Evolutionary conservation across 805 yeast species (phyloP).

Genomic region (Candida patagonica): DNA sequence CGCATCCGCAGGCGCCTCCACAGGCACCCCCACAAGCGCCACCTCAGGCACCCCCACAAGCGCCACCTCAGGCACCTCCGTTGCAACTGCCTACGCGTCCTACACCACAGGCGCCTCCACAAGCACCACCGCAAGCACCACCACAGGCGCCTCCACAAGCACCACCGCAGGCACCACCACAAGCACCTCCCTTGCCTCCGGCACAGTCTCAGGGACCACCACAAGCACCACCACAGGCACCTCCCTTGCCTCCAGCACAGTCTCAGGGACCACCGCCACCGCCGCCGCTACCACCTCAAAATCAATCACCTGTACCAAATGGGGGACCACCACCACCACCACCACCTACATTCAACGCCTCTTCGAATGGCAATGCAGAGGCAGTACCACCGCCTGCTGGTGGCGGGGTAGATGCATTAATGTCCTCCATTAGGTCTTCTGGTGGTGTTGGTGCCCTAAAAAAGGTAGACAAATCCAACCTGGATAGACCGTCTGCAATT

Average conservation of each 20-base stretch:
- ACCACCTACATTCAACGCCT: constrained; percentile 26
- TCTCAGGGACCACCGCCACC: constrained; percentile 20
- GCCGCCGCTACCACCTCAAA: constrained; percentile 31
- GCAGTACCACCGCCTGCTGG: constrained; percentile 22
- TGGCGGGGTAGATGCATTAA: constrained; percentile 64
- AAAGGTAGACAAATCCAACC: constrained; percentile 73
- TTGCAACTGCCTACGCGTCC: constrained; percentile 18
- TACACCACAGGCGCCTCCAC: constrained; percentile 19
- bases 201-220: constrained; percentile 31
- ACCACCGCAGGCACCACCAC: constrained; percentile 24
- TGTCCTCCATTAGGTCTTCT: constrained; percentile 79
- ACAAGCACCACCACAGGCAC: constrained; percentile 9
- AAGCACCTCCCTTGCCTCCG: constrained; percentile 27
- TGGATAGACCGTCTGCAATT: constrained; percentile 69
- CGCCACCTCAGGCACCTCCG: constrained; percentile 27
- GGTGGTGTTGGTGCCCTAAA: constrained; percentile 61
- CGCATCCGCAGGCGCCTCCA: constrained; percentile 17
- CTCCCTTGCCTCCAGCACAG: constrained; percentile 21
- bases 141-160: constrained; percentile 11
- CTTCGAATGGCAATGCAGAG: constrained; percentile 35
- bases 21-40: constrained; percentile 21
- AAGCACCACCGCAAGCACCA: constrained; percentile 18
- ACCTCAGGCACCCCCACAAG: constrained; percentile 20
- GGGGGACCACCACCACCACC: constrained; percentile 23
- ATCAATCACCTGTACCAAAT: constrained; percentile 20